These are phyloP conservation scores for Entoloma clypeatum DNA, from an alignment of 1,284 basidiomycete species.

Conservation along the genomic window DNA sequence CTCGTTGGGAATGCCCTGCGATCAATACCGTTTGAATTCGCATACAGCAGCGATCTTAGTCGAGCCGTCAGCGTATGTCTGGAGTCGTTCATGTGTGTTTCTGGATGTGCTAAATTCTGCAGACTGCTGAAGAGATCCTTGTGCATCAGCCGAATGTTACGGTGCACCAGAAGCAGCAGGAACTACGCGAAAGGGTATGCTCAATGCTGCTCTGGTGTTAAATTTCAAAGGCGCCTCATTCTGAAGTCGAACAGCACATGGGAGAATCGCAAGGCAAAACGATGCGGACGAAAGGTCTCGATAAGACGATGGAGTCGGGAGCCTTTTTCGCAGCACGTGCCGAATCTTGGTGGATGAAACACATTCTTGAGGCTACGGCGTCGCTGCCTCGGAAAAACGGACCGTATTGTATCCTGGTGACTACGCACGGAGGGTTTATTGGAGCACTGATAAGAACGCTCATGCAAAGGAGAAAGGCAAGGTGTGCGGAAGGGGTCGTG, in stretches of 20 bases:
- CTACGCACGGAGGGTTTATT: constrained; percentile 67
- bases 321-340: constrained; percentile 44
- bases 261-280: constrained; percentile 57
- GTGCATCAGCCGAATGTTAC: constrained; percentile 44
- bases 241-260: constrained; percentile 44
- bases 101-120: constrained; percentile 3
- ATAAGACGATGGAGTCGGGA: constrained; percentile 35
- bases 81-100: not conserved
- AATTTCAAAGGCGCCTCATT: not conserved
- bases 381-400: constrained; percentile 19
- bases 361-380: constrained; percentile 38
- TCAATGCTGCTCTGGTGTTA: not conserved
- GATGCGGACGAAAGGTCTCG: constrained; percentile 15
- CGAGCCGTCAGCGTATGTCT: constrained; percentile 54
- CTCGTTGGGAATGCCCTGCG: constrained; percentile 51
- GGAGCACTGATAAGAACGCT: constrained; percentile 46
- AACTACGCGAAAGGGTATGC: constrained; percentile 62
- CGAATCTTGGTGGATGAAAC: constrained; percentile 56
- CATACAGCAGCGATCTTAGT: constrained; percentile 63
- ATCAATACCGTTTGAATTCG: constrained; percentile 46
- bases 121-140: constrained; percentile 67
- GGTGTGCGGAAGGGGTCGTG: constrained; percentile 37
- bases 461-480: constrained; percentile 36
- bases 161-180: constrained; percentile 38
- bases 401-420: constrained; percentile 49